Conservation (phyloP, 73 alveolate genomes). For the Paraurostyla sp. region DNA sequence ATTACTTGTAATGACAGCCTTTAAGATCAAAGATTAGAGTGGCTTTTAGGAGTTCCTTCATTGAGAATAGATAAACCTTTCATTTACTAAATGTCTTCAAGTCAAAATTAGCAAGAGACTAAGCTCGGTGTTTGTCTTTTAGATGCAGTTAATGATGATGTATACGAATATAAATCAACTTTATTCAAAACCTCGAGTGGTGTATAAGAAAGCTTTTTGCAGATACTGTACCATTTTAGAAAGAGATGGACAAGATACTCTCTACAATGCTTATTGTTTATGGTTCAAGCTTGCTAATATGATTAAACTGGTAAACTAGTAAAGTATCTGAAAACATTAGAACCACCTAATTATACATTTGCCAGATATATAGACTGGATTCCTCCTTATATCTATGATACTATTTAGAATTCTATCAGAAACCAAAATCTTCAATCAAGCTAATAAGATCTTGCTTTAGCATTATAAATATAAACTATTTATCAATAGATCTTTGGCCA, state of each 20-base stretch:
- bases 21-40: not conserved
- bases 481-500: too few relatives aligned
- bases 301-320: conserved; percentile 26
- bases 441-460: not conserved
- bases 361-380: conserved; percentile 68
- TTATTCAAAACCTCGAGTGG: not conserved
- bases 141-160: conserved; percentile 22
- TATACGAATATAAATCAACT: conserved; percentile 49
- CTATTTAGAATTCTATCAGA: not conserved
- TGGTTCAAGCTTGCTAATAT: not conserved
- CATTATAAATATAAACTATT: not conserved
- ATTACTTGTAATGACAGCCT: not conserved
- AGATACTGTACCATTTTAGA: conserved; percentile 11
- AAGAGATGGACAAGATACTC: conserved; percentile 30
- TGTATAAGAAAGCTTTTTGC: conserved; percentile 25
- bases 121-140: conserved; percentile 25
- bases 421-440: not conserved
- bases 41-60: conserved; percentile 43
- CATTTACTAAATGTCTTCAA: not conserved
- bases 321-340: conserved; percentile 13
- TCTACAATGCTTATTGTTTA: not conserved
- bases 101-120: not conserved
- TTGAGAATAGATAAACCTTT: not conserved
- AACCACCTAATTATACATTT: conserved; percentile 72
- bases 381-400: conserved; percentile 39